These are phyloP conservation scores for Aspergillus brunneoviolaceus DNA, from an alignment of 2,329 filamentous ascomycete genomes.

Conservation along the genomic window DNA sequence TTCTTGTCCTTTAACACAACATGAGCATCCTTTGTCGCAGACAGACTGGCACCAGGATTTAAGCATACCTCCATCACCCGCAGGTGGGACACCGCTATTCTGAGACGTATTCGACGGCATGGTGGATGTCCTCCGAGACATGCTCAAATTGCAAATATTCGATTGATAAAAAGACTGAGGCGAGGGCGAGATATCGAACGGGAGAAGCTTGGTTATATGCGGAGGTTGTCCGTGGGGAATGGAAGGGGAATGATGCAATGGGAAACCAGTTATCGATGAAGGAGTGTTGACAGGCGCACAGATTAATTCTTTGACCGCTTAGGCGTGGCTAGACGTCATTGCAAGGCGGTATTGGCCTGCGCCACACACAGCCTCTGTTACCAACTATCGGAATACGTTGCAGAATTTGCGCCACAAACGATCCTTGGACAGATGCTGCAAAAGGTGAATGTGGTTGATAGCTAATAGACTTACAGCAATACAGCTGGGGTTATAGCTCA, in stretches of 20 bases:
- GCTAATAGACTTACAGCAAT: neutral
- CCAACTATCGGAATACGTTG: slow-evolving; percentile 17
- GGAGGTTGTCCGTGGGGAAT: slow-evolving; percentile 6
- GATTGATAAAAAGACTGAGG: slow-evolving; percentile 4
- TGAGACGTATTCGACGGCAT: slow-evolving; percentile 34
- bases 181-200: neutral
- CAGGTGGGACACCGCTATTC: slow-evolving; percentile 29
- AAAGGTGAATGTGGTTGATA: fast-evolving
- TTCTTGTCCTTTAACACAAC: slow-evolving; percentile 40
- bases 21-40: slow-evolving; percentile 14
- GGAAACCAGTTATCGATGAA: slow-evolving; percentile 24
- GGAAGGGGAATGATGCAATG: slow-evolving; percentile 18
- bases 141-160: slow-evolving; percentile 24
- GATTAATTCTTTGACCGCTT: slow-evolving; percentile 24
- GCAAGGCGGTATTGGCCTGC: slow-evolving; percentile 27
- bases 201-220: neutral
- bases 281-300: slow-evolving; percentile 37
- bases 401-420: neutral
- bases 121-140: slow-evolving; percentile 42
- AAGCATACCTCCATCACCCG: slow-evolving; percentile 36
- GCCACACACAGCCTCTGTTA: slow-evolving; percentile 20
- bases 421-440: no score
- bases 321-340: slow-evolving; percentile 37
- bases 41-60: slow-evolving; percentile 6
- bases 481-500: neutral